Evolutionary conservation across 164 flowering plant species (phyloP), one percentile per base, ranked within the genome.

Genomic region (Protea cynaroides): DNA sequence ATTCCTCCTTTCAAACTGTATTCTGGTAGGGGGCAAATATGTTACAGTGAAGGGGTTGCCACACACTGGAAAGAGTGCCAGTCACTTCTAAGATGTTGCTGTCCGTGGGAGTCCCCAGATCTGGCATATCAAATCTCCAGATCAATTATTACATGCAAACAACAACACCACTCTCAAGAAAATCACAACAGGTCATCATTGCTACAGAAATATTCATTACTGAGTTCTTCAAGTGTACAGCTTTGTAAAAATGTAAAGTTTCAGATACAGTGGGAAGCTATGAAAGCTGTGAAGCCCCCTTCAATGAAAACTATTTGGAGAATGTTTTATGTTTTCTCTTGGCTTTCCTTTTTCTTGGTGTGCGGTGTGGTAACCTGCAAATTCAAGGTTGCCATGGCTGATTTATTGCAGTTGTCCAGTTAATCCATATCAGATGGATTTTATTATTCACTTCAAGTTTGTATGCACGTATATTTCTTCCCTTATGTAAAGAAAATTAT

Each of bases 141-240:
- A 25, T 49, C n/a, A 23, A 47, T 13, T 15, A 49, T 15, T 29
- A 22, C 8, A 23, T 46, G 21, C 52, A 40, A 13, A 47, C 49
- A 53, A 43, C 18, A 22, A 13, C 22, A 34, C 15, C 22, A 19
- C 19, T 24, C 34, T 38, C 43, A 21, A 22, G 29, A n/a, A 54
- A 21, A 64, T 54, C 22, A 54, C 66, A 15, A 36, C 34, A 38
- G 17, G 46, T 59, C 59, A 25, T 24, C 18, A 24, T 51, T 40
- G 10, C 40, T 18, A 37, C 46, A 50, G 19, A 14, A 15, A 59
- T 36, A 58, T 64, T 58, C 24, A 58, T 64, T 58, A 57, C 59
- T 62, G 46, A 58, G 56, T 59, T 54, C 64, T 34, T 59, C 25
- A 65, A 40, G 54, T 57, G 64, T 64, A 70, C 54, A 59, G 65